Conservation (phyloP, 345 rosid genomes). For the Luvunga scandens region DNA sequence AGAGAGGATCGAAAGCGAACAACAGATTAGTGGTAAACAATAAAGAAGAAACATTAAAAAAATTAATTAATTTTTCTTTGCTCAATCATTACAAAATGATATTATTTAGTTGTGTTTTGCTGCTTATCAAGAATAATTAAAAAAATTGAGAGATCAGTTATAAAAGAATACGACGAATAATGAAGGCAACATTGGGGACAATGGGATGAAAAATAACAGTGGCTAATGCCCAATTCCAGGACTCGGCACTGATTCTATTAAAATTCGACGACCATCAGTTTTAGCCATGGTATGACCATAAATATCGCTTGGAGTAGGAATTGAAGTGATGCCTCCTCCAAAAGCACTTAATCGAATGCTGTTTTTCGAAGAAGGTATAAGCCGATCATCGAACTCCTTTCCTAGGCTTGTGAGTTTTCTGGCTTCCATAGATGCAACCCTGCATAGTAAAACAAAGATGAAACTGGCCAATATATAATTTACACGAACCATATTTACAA, state of each 20-base stretch:
- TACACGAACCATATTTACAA: neutral
- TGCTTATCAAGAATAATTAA: neutral
- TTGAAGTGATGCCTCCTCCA: neutral
- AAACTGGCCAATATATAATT: neutral
- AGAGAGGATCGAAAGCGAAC: no score
- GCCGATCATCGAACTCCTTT: neutral
- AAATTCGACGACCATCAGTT: neutral
- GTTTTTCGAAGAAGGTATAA: neutral
- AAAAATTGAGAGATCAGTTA: neutral
- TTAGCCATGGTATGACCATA: slow-evolving; percentile 4
- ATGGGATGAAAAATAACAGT: neutral
- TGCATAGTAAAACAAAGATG: neutral
- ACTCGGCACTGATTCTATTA: slow-evolving; percentile 41
- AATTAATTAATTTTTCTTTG: neutral
- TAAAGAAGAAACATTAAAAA: no score
- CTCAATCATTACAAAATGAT: neutral
- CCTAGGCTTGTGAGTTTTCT: slow-evolving; percentile 1
- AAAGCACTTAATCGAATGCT: neutral
- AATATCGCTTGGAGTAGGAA: neutral
- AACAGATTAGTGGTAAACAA: no score
- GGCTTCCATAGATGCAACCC: neutral
- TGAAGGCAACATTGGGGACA: neutral
- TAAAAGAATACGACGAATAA: neutral
- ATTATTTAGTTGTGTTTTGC: neutral
- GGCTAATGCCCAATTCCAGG: slow-evolving; percentile 50